Base-by-base conservation (phyloP, 495 filamentous ascomycete genomes). In the Aspergillus panamensis region DNA sequence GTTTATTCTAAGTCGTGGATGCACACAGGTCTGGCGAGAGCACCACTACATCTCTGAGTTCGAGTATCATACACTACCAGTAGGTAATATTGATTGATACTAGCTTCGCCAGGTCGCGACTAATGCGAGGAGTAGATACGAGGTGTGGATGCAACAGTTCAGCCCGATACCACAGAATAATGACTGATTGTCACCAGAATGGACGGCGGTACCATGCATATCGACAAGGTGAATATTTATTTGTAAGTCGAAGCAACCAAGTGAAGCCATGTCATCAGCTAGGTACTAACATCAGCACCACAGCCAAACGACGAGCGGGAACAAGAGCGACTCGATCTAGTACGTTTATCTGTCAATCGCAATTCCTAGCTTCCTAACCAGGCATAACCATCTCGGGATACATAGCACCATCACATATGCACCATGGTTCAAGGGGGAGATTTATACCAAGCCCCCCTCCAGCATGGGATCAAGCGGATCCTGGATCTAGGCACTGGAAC, bases 291-390 rank as follows among this genome's bases (percentile, higher is more conserved):
- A 19, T 45, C 42, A 20, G n/a, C 14, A n/a, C 3, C 39, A 33
- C 51, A 64, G 66, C 63, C 63, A 13, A 66, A 68, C 32, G 63
- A 68, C 31, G 61, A 68, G 53, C 67, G 67, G 9, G 85, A 90
- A 67, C 82, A 87, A 63, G 84, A 87, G 50, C 77, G 86, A 31
- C 77, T 88, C 56, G 85, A 88, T 51, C 68, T 87, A 55, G 74
- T 81, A 56, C 77, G 86, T 62, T 74, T 75, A 40, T 74, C 79
- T 62, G 31, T n/a, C 16, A 42, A 16, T 31, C 17, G 6, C 42
- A 10, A 3, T 21, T 20, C 19, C n/a, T 21, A n/a, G 4, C 16
- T 17, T 12, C 16, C 42, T 56, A n/a, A n/a, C n/a, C n/a, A n/a
- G n/a, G n/a, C 13, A 31, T 49, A 13, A 48, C 43, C 8, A 3